Conservation (phyloP, 2,329 filamentous ascomycete species). For the Zelopaecilomyces penicillatus region DNA sequence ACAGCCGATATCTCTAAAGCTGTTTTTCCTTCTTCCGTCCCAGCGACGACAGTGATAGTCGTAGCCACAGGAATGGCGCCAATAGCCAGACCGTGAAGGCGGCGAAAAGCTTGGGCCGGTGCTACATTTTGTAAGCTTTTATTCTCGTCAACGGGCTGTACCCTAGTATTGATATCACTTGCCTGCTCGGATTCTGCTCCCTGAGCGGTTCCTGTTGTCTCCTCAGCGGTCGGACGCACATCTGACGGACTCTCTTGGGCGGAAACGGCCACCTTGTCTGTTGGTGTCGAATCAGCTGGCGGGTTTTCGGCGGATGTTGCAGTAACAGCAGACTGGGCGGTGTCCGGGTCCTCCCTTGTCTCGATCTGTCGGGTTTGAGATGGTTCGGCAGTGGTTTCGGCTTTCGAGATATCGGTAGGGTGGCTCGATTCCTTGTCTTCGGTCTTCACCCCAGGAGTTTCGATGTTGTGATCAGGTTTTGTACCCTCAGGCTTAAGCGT, state of each 20-base stretch:
- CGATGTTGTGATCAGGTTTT: conserved; percentile 3
- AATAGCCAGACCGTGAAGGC: conserved; percentile 7
- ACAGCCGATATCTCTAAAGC: conserved; percentile 5
- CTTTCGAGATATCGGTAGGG: conserved; percentile 4
- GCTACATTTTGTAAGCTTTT: conserved; percentile 11
- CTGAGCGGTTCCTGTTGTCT: conserved; percentile 1
- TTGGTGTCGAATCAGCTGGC: not conserved
- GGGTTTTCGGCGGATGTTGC: not conserved
- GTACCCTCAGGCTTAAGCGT: conserved; percentile 5
- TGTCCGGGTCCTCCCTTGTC: not conserved
- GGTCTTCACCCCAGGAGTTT: conserved; percentile 2
- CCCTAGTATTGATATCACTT: conserved; percentile 10
- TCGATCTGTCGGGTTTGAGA: conserved; percentile 4
- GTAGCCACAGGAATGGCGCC: conserved; percentile 10
- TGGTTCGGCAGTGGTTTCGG: conserved; percentile 1
- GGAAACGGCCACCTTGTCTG: not conserved
- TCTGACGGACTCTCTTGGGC: not conserved
- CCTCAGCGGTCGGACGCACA: not conserved
- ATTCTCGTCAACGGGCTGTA: conserved; percentile 7
- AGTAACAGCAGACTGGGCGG: conserved; percentile 2
- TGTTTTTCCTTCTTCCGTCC: conserved; percentile 3
- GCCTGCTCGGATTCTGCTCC: conserved; percentile 8
- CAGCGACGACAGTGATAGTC: conserved; percentile 1
- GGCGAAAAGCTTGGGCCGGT: conserved; percentile 7
- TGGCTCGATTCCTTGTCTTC: conserved; percentile 3